Evolutionary conservation across 306 rosid genomes (phyloP).

Genomic region (Quercus alba): DNA sequence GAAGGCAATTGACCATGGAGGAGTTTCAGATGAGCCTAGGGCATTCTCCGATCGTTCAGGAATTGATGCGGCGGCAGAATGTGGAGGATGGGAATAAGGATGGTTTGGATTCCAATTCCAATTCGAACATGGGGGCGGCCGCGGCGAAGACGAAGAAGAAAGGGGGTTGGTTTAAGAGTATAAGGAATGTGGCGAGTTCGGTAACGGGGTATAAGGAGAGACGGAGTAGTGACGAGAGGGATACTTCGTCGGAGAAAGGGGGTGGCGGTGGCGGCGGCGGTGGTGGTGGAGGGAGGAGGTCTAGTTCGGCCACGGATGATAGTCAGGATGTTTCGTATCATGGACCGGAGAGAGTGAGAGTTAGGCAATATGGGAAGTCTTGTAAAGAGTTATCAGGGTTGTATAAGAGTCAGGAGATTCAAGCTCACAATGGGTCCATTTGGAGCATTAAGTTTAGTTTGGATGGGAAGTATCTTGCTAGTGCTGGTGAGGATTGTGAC

Average conservation of each 20-base stretch:
- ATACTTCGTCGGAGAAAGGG: slow-evolving; percentile 78
- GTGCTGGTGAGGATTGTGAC: slow-evolving; percentile 96
- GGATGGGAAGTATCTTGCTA: slow-evolving; percentile 93
- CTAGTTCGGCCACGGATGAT: slow-evolving; percentile 96
- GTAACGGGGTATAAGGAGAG: slow-evolving; percentile 70
- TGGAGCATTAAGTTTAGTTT: slow-evolving; percentile 96
- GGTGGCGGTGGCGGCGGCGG: too few relatives aligned
- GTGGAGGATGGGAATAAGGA: slow-evolving; percentile 55
- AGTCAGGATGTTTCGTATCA: slow-evolving; percentile 85
- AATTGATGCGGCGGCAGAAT: slow-evolving; percentile 84
- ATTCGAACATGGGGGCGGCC: slow-evolving; percentile 37
- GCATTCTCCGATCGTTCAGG: slow-evolving; percentile 96
- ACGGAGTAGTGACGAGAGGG: slow-evolving; percentile 89
- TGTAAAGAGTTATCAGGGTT: slow-evolving; percentile 73
- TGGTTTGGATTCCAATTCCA: slow-evolving; percentile 31
- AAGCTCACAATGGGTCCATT: slow-evolving; percentile 83
- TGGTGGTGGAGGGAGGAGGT: slow-evolving; percentile 69
- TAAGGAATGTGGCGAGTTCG: slow-evolving; percentile 67
- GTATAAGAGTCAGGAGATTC: slow-evolving; percentile 91
- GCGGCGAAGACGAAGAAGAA: slow-evolving; percentile 69
- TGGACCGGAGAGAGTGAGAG: slow-evolving; percentile 86
- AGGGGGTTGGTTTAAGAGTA: slow-evolving; percentile 77
- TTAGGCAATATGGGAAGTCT: slow-evolving; percentile 83
- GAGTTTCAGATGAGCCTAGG: slow-evolving; percentile 97
- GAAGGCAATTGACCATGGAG: slow-evolving; percentile 92